Conservation (phyloP, 106 monocot genomes). For the Acanthochlamys bracteata region DNA sequence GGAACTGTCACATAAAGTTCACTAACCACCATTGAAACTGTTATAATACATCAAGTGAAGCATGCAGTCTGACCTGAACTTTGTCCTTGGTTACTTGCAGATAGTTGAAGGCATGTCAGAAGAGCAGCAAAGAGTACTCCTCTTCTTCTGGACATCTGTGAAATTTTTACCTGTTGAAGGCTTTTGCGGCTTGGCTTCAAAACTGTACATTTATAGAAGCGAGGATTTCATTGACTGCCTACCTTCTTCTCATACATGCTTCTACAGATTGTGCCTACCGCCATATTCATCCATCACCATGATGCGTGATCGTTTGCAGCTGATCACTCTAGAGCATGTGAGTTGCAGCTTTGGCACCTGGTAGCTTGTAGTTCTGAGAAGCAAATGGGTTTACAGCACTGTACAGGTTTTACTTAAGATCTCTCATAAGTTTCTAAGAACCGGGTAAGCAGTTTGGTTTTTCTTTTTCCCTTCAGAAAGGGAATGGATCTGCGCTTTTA, state of each 20-base stretch:
- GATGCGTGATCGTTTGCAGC: conserved; percentile 39
- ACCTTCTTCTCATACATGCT: conserved; percentile 86
- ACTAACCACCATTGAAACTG: too few relatives aligned
- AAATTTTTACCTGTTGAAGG: conserved; percentile 69
- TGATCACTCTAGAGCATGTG: conserved; percentile 74
- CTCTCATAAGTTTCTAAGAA: too few relatives aligned
- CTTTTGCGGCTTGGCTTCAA: conserved; percentile 64
- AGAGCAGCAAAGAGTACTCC: conserved; percentile 44
- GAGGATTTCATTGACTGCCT: conserved; percentile 40
- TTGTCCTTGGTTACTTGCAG: conserved; percentile 20
- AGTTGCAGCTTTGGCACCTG: conserved; percentile 64
- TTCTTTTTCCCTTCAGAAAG: too few relatives aligned
- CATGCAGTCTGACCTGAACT: too few relatives aligned
- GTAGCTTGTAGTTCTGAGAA: conserved; percentile 19
- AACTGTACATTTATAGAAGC: conserved; percentile 51
- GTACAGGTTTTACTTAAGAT: conserved; percentile 7
- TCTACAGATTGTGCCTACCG: conserved; percentile 61
- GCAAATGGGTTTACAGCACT: background rate
- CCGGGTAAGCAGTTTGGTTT: too few relatives aligned
- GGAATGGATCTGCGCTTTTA: too few relatives aligned
- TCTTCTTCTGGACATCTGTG: conserved; percentile 86
- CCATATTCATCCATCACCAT: conserved; percentile 33
- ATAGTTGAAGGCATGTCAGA: conserved; percentile 52
- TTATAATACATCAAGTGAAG: too few relatives aligned
- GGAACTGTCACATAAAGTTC: too few relatives aligned